These are phyloP conservation scores for Hymenoscyphus fructigenus DNA, from an alignment of 2,329 filamentous ascomycete species.

Conservation along the genomic window DNA sequence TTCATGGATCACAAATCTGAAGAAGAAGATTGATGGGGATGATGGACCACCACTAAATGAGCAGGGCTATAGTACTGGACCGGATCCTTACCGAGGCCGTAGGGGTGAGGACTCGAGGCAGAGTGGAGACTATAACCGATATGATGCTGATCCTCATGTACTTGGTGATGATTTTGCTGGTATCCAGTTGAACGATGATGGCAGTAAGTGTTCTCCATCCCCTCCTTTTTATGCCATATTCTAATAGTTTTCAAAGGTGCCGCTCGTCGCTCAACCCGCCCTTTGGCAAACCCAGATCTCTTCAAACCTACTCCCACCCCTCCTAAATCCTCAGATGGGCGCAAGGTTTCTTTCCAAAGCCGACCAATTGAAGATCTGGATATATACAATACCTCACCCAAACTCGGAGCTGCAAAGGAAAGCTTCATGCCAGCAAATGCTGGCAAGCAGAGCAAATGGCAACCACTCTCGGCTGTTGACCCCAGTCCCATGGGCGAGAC, in stretches of 20 bases:
- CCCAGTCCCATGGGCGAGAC: constrained; percentile 79
- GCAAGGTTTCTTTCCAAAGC: constrained; percentile 56
- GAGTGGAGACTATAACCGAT: constrained; percentile 86
- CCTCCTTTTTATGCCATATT: constrained; percentile 1
- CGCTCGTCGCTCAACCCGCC: constrained; percentile 57
- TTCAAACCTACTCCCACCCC: constrained; percentile 65
- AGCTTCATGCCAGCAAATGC: constrained; percentile 42
- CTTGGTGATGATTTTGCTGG: constrained; percentile 85
- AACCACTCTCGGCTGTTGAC: constrained; percentile 83
- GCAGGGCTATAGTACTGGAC: constrained; percentile 26
- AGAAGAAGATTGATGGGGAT: constrained; percentile 91
- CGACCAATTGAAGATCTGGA: constrained; percentile 72
- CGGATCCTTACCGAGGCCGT: constrained; percentile 42
- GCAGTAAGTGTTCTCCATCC: constrained; percentile 49
- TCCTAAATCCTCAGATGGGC: constrained; percentile 44
- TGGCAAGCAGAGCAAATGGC: constrained; percentile 89
- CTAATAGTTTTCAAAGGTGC: constrained; percentile 46
- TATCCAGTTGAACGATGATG: constrained; percentile 64
- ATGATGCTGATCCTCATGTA: constrained; percentile 91
- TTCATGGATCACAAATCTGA: constrained; percentile 85
- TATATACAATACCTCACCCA: constrained; percentile 68
- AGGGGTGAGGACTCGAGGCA: constrained; percentile 65
- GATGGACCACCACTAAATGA: constrained; percentile 49
- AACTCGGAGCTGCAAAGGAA: constrained; percentile 51
- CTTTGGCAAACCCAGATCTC: constrained; percentile 73